Evolutionary conservation across 768 basidiomycete genomes (phyloP).

Genomic region (Hygrocybe punicea): DNA sequence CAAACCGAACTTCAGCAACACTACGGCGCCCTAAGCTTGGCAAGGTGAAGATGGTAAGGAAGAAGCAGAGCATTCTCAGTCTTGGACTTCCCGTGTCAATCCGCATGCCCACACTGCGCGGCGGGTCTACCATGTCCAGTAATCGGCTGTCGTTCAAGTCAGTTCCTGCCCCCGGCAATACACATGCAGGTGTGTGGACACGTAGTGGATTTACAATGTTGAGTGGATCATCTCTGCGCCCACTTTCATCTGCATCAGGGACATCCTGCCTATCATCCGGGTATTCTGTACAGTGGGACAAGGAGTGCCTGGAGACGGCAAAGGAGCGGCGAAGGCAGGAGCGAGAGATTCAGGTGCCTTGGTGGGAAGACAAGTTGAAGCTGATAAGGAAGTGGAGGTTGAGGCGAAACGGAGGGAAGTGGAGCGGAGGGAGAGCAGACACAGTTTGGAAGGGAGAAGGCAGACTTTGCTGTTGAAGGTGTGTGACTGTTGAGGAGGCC

Average conservation of each 20-base stretch:
- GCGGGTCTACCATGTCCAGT: conserved; percentile 37
- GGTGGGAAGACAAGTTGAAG: conserved; percentile 22
- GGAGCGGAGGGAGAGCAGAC: conserved; percentile 43
- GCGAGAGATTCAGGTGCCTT: conserved; percentile 35
- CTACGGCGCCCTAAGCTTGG: conserved; percentile 41
- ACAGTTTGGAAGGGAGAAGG: conserved; percentile 49
- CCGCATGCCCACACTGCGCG: conserved; percentile 42
- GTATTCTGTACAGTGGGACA: conserved; percentile 51
- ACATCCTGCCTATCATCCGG: conserved; percentile 38
- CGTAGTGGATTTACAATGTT: conserved; percentile 40
- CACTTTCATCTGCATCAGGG: conserved; percentile 42
- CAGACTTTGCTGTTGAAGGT: conserved; percentile 55
- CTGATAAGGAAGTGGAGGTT: conserved; percentile 26
- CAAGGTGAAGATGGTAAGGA: conserved; percentile 41
- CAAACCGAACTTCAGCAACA: too few species aligned
- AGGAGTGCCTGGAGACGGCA: conserved; percentile 46
- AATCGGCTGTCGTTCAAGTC: conserved; percentile 38
- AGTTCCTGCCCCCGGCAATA: conserved; percentile 8
- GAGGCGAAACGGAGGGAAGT: conserved; percentile 13
- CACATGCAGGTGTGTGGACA: conserved; percentile 21
- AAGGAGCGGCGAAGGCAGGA: conserved; percentile 42
- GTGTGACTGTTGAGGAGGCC: conserved; percentile 50
- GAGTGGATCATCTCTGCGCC: conserved; percentile 44
- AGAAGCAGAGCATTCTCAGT: conserved; percentile 62
- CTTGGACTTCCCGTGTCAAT: conserved; percentile 58